phyloP scores from a whole-genome alignment of 106 monocot species.

The Acorus gramineus region DNA sequence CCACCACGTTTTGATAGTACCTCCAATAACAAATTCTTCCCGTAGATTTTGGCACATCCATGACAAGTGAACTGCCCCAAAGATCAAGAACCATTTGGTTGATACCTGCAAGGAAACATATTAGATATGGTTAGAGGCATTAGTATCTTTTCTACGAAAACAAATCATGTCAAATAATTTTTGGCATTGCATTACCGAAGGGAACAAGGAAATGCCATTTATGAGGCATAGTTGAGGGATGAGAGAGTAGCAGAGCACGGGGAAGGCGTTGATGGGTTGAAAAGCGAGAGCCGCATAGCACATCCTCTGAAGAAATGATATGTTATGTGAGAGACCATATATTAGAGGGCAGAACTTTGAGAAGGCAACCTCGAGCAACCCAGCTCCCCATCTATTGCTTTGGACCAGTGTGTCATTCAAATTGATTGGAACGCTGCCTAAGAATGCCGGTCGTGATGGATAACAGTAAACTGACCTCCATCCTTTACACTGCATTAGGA shows the following conservation, averaged over 20 bases:
- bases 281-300: not conserved
- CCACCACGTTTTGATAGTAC: not conserved
- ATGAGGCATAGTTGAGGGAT: not conserved
- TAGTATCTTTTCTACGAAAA: too few relatives aligned
- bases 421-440: constrained; percentile 1
- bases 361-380: constrained; percentile 2
- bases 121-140: too few relatives aligned
- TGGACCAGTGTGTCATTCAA: constrained; percentile 1
- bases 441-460: constrained; percentile 1
- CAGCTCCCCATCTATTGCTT: not conserved
- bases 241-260: not conserved
- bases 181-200: too few relatives aligned
- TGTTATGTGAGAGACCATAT: not conserved
- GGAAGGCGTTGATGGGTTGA: too few relatives aligned
- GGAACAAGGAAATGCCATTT: not conserved
- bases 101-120: not conserved
- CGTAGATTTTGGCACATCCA: not conserved
- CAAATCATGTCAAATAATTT: too few relatives aligned
- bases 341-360: not conserved
- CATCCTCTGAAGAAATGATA: not conserved
- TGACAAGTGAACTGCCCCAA: not conserved
- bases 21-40: not conserved
- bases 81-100: not conserved
- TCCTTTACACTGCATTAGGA: constrained; percentile 1
- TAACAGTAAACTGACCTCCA: constrained; percentile 3